These are phyloP conservation scores for Sedum album DNA, from an alignment of 164 flowering plant genomes.

Conservation along the genomic window DNA sequence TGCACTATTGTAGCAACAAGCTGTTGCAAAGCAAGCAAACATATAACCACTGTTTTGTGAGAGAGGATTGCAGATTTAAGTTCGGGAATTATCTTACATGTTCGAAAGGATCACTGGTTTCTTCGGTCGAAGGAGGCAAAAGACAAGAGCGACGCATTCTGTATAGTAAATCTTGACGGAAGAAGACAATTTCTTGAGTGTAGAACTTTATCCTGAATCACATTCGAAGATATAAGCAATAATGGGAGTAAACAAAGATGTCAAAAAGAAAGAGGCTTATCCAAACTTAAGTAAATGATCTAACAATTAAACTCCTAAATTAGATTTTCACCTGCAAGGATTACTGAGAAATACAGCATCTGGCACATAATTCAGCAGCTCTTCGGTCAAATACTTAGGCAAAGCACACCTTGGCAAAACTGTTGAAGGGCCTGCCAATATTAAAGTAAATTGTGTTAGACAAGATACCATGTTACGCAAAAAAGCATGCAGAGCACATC, in stretches of 20 bases:
- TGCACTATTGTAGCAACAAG: slow-evolving; percentile 90
- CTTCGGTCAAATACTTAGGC: slow-evolving; percentile 72
- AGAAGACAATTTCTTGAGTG: slow-evolving; percentile 86
- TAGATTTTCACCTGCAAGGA: slow-evolving; percentile 71
- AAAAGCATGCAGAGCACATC: too few relatives aligned
- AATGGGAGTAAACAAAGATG: too few relatives aligned
- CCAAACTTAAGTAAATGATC: too few relatives aligned
- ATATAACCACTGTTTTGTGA: slow-evolving; percentile 2
- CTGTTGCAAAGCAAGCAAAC: slow-evolving; percentile 32
- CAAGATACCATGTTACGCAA: too few relatives aligned
- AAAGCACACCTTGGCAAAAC: slow-evolving; percentile 71
- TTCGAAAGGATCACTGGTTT: slow-evolving; percentile 83
- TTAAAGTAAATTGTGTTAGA: too few relatives aligned
- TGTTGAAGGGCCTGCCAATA: slow-evolving; percentile 70
- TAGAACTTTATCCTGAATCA: slow-evolving; percentile 72
- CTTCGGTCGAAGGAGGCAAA: slow-evolving; percentile 78
- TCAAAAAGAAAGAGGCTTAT: too few relatives aligned
- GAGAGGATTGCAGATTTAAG: neutral
- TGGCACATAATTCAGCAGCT: slow-evolving; percentile 63
- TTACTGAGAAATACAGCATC: slow-evolving; percentile 75
- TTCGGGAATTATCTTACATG: slow-evolving; percentile 46
- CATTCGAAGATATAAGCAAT: neutral
- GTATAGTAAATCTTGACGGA: slow-evolving; percentile 85
- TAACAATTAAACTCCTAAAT: neutral
- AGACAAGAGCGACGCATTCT: slow-evolving; percentile 87